Evolutionary conservation across 108 stramenopile genomes (phyloP).

Genomic region (Pseudonitzschia delicatissima): DNA sequence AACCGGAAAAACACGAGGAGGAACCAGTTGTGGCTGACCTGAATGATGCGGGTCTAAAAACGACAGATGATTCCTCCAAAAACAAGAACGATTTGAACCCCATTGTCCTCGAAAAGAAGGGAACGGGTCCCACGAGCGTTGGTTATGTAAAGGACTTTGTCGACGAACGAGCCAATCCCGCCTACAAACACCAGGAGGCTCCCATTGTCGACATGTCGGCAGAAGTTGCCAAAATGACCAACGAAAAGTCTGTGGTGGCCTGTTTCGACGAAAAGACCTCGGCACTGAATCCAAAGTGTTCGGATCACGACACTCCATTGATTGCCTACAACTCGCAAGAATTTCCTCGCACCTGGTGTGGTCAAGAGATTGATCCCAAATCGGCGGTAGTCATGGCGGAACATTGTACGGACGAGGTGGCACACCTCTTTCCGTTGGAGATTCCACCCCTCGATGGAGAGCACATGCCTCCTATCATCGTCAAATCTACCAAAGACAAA

Average conservation of each 20-base stretch:
- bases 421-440: conserved; percentile 27
- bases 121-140: conserved; percentile 35
- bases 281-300: conserved; percentile 9
- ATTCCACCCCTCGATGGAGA: conserved; percentile 29
- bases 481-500: conserved; percentile 18
- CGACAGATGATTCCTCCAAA: too few species aligned
- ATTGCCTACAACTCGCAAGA: conserved; percentile 40
- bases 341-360: conserved; percentile 44
- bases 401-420: conserved; percentile 12
- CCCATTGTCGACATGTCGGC: not conserved
- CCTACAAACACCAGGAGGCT: conserved; percentile 15
- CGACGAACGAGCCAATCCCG: conserved; percentile 37
- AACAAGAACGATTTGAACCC: conserved; percentile 11
- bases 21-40: not conserved
- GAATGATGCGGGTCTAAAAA: not conserved
- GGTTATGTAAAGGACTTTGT: conserved; percentile 39
- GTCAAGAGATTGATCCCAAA: conserved; percentile 29
- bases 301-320: conserved; percentile 25
- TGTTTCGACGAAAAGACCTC: not conserved
- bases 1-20: not conserved
- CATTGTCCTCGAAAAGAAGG: conserved; percentile 27
- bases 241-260: conserved; percentile 13
- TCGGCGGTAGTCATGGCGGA: conserved; percentile 25
- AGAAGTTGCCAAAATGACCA: not conserved
- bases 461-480: conserved; percentile 41